phyloP scores from a whole-genome alignment of 2,329 filamentous ascomycete genomes.

The Tothia fuscella region DNA sequence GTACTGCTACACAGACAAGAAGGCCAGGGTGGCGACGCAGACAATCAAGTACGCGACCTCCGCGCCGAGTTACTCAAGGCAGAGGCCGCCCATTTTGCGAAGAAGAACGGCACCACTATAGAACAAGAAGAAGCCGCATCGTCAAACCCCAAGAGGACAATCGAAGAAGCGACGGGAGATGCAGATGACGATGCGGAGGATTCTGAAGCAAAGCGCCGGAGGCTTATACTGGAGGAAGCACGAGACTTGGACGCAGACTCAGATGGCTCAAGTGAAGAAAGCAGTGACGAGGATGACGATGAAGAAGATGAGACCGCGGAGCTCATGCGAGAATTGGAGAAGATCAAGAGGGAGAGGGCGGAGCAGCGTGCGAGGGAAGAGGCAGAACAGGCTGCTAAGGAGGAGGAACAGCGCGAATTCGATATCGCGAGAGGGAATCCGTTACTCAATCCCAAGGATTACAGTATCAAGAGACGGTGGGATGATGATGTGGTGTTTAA shows the following conservation, averaged over 20 bases:
- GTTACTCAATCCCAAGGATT: slow-evolving; percentile 75
- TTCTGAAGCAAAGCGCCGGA: slow-evolving; percentile 67
- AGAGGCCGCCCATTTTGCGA: slow-evolving; percentile 77
- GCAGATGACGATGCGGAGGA: slow-evolving; percentile 47
- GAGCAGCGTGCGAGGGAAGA: slow-evolving; percentile 76
- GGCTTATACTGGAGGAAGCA: slow-evolving; percentile 71
- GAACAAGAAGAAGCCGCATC: slow-evolving; percentile 32
- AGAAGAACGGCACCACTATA: slow-evolving; percentile 55
- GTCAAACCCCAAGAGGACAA: slow-evolving; percentile 48
- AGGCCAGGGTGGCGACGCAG: slow-evolving; percentile 79
- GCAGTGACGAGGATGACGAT: slow-evolving; percentile 49
- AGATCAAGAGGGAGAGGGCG: slow-evolving; percentile 77
- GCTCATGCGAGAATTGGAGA: slow-evolving; percentile 83
- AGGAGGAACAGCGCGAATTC: slow-evolving; percentile 71
- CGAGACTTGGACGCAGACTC: slow-evolving; percentile 77
- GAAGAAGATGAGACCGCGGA: slow-evolving; percentile 75
- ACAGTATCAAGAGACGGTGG: slow-evolving; percentile 82
- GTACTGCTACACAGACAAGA: slow-evolving; percentile 43
- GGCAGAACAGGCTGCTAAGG: slow-evolving; percentile 63
- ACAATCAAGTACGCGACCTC: slow-evolving; percentile 61
- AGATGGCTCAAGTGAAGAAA: slow-evolving; percentile 46
- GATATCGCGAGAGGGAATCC: slow-evolving; percentile 92
- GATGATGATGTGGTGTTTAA: slow-evolving; percentile 99
- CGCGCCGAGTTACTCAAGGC: slow-evolving; percentile 81
- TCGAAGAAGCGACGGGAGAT: slow-evolving; percentile 39